These are phyloP conservation scores for Harringtonia lauricola DNA, from an alignment of 2,329 filamentous ascomycete genomes.

Conservation along the genomic window DNA sequence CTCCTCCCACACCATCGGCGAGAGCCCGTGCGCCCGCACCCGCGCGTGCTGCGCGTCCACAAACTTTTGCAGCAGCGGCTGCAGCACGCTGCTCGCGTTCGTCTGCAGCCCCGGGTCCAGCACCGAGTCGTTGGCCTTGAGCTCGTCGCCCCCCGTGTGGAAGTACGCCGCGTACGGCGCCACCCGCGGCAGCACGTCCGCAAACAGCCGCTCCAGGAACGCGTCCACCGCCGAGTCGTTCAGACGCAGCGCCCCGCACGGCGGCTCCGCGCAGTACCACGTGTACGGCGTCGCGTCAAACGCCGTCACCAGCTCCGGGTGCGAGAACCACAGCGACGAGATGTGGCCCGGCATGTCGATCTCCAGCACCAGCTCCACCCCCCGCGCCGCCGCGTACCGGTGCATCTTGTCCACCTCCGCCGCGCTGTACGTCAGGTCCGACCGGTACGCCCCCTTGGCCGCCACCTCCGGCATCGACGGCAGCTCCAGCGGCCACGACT, in stretches of 20 bases:
- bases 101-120: slow-evolving; percentile 64
- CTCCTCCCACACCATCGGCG: slow-evolving; percentile 80
- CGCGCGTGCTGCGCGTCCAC: slow-evolving; percentile 58
- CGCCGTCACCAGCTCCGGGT: slow-evolving; percentile 62
- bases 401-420: slow-evolving; percentile 56
- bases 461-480: slow-evolving; percentile 63
- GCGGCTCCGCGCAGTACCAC: slow-evolving; percentile 50
- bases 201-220: slow-evolving; percentile 62
- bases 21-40: slow-evolving; percentile 51
- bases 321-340: slow-evolving; percentile 50
- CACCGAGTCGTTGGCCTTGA: slow-evolving; percentile 64
- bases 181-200: slow-evolving; percentile 66
- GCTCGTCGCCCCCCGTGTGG: slow-evolving; percentile 81
- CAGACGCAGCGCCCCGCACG: slow-evolving; percentile 62
- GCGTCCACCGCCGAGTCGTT: slow-evolving; percentile 59
- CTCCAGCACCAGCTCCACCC: slow-evolving; percentile 62
- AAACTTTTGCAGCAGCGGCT: slow-evolving; percentile 69
- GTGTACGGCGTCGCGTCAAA: slow-evolving; percentile 45
- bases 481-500: slow-evolving; percentile 78
- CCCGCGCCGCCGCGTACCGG: slow-evolving; percentile 55
- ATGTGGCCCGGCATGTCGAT: slow-evolving; percentile 78
- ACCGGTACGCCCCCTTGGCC: slow-evolving; percentile 60
- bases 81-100: slow-evolving; percentile 52
- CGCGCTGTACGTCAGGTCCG: slow-evolving; percentile 55
- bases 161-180: slow-evolving; percentile 62